Evolutionary conservation across 2,329 filamentous ascomycete genomes (phyloP).

Genomic region (Hypoxylon sp.): DNA sequence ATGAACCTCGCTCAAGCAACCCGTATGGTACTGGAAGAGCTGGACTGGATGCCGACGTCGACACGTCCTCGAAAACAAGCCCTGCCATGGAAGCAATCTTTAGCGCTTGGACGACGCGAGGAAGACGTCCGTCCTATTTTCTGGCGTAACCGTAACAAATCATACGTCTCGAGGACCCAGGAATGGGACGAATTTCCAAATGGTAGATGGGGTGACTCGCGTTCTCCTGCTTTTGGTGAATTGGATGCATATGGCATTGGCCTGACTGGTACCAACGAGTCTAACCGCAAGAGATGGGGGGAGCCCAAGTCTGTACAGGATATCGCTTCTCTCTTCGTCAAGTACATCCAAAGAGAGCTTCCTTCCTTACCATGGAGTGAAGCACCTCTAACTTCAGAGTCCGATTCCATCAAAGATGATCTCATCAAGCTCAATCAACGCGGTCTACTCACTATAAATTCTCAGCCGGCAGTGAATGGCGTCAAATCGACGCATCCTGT

Average conservation of each 20-base stretch:
- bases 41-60: slow-evolving; percentile 83
- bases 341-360: slow-evolving; percentile 85
- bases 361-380: slow-evolving; percentile 95
- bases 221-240: slow-evolving; percentile 96
- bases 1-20: slow-evolving; percentile 98
- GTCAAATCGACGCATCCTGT: slow-evolving; percentile 88
- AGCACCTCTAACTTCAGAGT: slow-evolving; percentile 85
- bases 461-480: slow-evolving; percentile 93
- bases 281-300: slow-evolving; percentile 96
- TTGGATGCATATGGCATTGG: slow-evolving; percentile 95
- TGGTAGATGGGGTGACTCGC: slow-evolving; percentile 96
- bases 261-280: slow-evolving; percentile 93
- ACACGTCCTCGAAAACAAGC: slow-evolving; percentile 87
- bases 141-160: slow-evolving; percentile 97
- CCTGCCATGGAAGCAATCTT: slow-evolving; percentile 96
- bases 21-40: slow-evolving; percentile 91
- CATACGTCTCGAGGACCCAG: slow-evolving; percentile 94
- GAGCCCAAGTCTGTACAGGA: slow-evolving; percentile 85
- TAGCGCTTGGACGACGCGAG: slow-evolving; percentile 87
- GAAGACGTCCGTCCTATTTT: slow-evolving; percentile 99
- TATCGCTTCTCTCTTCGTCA: slow-evolving; percentile 85
- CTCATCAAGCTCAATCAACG: slow-evolving; percentile 87
- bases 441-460: slow-evolving; percentile 95
- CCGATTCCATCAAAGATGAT: slow-evolving; percentile 81
- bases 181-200: slow-evolving; percentile 99